Conservation (phyloP, 805 yeast genomes). For the Isabelozyma heimii region DNA sequence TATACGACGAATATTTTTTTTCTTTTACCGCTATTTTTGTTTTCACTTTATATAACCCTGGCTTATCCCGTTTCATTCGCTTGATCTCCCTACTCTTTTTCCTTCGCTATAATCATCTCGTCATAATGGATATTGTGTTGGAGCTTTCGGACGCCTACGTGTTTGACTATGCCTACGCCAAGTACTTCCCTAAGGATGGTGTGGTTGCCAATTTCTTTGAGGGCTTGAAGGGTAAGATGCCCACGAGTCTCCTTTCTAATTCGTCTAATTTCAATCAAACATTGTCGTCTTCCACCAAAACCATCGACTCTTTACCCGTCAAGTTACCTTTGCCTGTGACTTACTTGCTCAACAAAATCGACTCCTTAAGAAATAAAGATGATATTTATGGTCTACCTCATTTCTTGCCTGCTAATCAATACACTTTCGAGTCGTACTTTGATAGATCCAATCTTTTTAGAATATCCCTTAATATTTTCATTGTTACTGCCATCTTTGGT, state of each 20-base stretch:
- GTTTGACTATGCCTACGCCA: slow-evolving; percentile 75
- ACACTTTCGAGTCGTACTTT: slow-evolving; percentile 64
- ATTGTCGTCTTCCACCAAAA: slow-evolving; percentile 2
- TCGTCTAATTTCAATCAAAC: slow-evolving; percentile 2
- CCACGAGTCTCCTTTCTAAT: background rate
- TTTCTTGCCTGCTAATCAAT: slow-evolving; percentile 53
- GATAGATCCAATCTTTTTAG: slow-evolving; percentile 72
- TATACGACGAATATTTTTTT: background rate
- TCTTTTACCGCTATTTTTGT: background rate
- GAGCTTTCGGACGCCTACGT: slow-evolving; percentile 73
- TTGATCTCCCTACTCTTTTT: background rate
- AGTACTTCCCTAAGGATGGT: slow-evolving; percentile 36
- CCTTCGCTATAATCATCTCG: background rate
- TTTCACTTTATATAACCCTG: background rate
- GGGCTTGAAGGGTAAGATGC: slow-evolving; percentile 13
- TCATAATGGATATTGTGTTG: slow-evolving; percentile 82
- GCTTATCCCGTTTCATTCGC: background rate
- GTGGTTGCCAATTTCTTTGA: slow-evolving; percentile 12
- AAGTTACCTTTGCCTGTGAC: slow-evolving; percentile 11
- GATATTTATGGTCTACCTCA: slow-evolving; percentile 64
- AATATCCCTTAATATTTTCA: slow-evolving; percentile 63
- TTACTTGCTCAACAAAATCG: slow-evolving; percentile 9
- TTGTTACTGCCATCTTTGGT: slow-evolving; percentile 78
- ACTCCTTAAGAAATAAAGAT: slow-evolving; percentile 23
- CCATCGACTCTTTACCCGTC: slow-evolving; percentile 2